Conservation (phyloP, 2,329 filamentous ascomycete genomes). For the Pleurostoma richardsiae region DNA sequence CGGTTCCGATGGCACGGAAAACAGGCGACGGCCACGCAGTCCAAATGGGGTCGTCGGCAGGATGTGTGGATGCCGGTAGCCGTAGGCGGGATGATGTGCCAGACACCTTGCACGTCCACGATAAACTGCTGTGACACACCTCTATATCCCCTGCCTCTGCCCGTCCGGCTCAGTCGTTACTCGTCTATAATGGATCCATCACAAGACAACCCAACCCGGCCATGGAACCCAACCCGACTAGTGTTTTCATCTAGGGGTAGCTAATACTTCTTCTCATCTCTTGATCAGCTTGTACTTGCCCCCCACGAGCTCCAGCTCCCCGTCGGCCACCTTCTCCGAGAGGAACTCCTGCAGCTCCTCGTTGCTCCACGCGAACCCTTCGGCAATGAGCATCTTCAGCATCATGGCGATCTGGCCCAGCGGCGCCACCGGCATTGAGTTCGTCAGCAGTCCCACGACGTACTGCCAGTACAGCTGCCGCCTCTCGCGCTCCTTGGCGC, state of each 20-base stretch:
- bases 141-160: no score
- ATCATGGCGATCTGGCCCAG: constrained; percentile 83
- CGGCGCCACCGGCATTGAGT: constrained; percentile 76
- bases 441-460: constrained; percentile 91
- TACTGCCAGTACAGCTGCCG: constrained; percentile 80
- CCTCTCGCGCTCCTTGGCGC: constrained; percentile 59
- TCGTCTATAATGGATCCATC: no score
- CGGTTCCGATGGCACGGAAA: no score
- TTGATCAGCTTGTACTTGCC: constrained; percentile 65
- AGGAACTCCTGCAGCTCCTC: constrained; percentile 84
- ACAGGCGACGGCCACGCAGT: no score
- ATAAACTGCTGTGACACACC: no score
- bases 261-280: constrained; percentile 35
- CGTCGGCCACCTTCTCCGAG: constrained; percentile 67
- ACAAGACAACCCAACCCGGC: no score
- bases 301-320: constrained; percentile 63
- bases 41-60: no score
- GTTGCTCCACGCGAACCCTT: constrained; percentile 83
- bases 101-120: no score
- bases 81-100: no score
- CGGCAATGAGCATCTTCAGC: constrained; percentile 86
- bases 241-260: constrained; percentile 3
- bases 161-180: no score
- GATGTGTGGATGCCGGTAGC: no score
- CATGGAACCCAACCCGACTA: background rate